Evolutionary conservation across 1,284 basidiomycete species (phyloP).

Genomic region (Microbotryum silenes-acaulis): DNA sequence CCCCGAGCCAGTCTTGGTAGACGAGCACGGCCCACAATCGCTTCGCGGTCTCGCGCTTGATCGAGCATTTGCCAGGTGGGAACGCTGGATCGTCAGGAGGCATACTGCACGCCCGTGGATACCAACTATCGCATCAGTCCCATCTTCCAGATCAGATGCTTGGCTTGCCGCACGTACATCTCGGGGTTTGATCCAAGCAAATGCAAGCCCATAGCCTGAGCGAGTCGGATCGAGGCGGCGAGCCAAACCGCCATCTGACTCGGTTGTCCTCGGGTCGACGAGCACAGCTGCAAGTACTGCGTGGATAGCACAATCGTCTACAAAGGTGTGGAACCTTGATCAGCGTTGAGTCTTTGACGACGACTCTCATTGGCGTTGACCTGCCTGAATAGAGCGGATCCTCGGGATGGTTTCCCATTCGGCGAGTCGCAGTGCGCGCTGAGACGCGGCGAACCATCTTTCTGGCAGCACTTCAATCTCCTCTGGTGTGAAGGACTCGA

Average conservation of each 20-base stretch:
- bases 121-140: neutral
- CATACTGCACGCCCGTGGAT: slow-evolving; percentile 11
- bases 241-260: slow-evolving; percentile 32
- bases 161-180: slow-evolving; percentile 5
- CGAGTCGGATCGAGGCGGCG: slow-evolving; percentile 24
- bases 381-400: slow-evolving; percentile 27
- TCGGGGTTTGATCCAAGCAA: slow-evolving; percentile 27
- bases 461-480: slow-evolving; percentile 23
- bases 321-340: neutral
- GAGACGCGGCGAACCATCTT: slow-evolving; percentile 22
- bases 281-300: slow-evolving; percentile 32
- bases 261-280: slow-evolving; percentile 28
- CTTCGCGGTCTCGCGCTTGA: slow-evolving; percentile 33
- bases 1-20: slow-evolving; percentile 33
- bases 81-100: slow-evolving; percentile 34
- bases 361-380: neutral
- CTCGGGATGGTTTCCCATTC: slow-evolving; percentile 27
- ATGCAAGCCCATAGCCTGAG: slow-evolving; percentile 32
- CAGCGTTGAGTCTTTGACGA: neutral
- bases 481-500: slow-evolving; percentile 18
- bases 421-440: slow-evolving; percentile 24
- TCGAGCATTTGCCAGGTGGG: slow-evolving; percentile 31
- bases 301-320: slow-evolving; percentile 32
- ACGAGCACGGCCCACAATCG: slow-evolving; percentile 32
- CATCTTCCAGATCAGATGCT: neutral